Evolutionary conservation across 208 protist species (phyloP).

Genomic region (Trypanosoma platydactyli): DNA sequence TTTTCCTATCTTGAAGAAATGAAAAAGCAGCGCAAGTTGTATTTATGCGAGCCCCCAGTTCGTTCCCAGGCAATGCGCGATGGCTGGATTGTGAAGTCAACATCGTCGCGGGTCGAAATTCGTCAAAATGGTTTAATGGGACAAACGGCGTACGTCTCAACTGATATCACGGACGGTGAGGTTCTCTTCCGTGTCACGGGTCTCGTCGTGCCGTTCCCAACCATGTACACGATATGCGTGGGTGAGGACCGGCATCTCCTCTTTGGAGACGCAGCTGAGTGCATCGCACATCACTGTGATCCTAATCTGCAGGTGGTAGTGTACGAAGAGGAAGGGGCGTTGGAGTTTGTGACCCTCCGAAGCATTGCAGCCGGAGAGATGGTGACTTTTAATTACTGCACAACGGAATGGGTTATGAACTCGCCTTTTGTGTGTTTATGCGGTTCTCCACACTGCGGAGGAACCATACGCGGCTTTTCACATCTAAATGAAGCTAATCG

Average conservation of each 20-base stretch:
- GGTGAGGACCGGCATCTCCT: conserved; percentile 70
- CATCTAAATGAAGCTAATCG: conserved; percentile 55
- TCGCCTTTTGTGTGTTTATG: conserved; percentile 84
- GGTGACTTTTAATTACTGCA: conserved; percentile 89
- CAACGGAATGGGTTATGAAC: conserved; percentile 90
- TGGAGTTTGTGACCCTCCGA: conserved; percentile 73
- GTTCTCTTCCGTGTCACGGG: conserved; percentile 71
- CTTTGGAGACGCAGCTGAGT: conserved; percentile 86
- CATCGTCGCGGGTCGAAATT: conserved; percentile 50
- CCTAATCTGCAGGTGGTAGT: conserved; percentile 76
- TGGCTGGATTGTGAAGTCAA: conserved; percentile 73
- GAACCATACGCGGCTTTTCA: conserved; percentile 70
- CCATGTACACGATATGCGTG: conserved; percentile 90
- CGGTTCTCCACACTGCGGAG: conserved; percentile 56
- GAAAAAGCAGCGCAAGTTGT: conserved; percentile 63
- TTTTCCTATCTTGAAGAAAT: conserved; percentile 70
- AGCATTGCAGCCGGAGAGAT: conserved; percentile 66
- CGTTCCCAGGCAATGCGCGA: conserved; percentile 81
- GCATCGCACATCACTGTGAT: conserved; percentile 88
- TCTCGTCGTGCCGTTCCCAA: conserved; percentile 79
- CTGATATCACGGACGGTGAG: conserved; percentile 42
- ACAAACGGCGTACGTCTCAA: conserved; percentile 76
- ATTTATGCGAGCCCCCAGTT: conserved; percentile 81
- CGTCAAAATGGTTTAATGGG: conserved; percentile 80
- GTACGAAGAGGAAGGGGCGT: conserved; percentile 41